These are phyloP conservation scores for Collybia nuda DNA, from an alignment of 768 basidiomycete species.

Conservation along the genomic window DNA sequence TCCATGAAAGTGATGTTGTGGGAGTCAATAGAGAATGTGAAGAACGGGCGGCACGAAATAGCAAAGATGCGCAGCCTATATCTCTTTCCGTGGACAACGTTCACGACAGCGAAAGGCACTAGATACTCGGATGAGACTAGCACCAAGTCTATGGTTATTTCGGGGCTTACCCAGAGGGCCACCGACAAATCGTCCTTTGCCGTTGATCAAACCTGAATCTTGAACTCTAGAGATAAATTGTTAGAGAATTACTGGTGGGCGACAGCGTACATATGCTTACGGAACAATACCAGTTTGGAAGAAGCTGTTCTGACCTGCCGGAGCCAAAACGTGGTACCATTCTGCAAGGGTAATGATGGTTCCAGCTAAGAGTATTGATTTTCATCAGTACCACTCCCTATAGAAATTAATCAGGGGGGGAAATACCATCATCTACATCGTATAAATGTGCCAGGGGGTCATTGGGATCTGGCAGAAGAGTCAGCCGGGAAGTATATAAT, in stretches of 20 bases:
- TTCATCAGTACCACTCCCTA: background rate
- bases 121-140: conserved; percentile 16
- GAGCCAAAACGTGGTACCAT: conserved; percentile 32
- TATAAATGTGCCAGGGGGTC: conserved; percentile 36
- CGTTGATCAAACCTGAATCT: conserved; percentile 48
- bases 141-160: conserved; percentile 18
- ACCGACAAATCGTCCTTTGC: conserved; percentile 36
- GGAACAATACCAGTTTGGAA: conserved; percentile 30
- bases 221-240: conserved; percentile 17
- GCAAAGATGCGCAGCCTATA: conserved; percentile 52
- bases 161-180: conserved; percentile 34
- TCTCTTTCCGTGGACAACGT: conserved; percentile 37
- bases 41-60: conserved; percentile 45
- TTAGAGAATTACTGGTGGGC: conserved; percentile 10
- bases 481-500: background rate
- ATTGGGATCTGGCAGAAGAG: conserved; percentile 25
- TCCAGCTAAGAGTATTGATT: conserved; percentile 12
- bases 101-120: conserved; percentile 39
- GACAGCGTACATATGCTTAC: conserved; percentile 10
- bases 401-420: conserved; percentile 10
- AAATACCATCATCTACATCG: conserved; percentile 38
- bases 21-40: conserved; percentile 34
- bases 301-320: conserved; percentile 31
- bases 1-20: conserved; percentile 37
- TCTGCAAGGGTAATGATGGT: conserved; percentile 37